Evolutionary conservation across 2,329 filamentous ascomycete species (phyloP), one percentile per base, ranked within the genome.

Genomic region (Thermothelomyces thermophilus): DNA sequence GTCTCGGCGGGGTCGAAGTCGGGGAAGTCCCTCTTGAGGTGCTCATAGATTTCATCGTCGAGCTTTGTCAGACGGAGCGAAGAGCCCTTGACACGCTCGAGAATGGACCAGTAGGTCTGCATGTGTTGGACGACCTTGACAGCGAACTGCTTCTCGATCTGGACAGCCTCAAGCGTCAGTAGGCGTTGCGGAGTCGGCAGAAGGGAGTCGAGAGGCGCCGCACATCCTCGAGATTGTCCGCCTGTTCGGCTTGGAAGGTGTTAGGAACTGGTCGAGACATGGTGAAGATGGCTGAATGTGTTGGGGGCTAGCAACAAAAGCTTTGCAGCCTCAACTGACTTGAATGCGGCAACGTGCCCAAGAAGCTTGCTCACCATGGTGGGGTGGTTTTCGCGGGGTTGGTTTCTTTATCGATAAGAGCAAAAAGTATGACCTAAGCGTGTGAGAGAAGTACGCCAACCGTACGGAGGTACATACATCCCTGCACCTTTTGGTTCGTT

Each of bases 121-220:
- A 98, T 88, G 70, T 98, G 93, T 70, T 95, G 87, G 33, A 97
- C 93, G 45, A 86, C 90, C 76, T 97, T 97, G 62, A 98, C 93
- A 26, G 93, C 93, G 64, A 98, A 98, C 70, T 97, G 93, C 78
- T 96, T 95, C 79, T 98, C 93, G 67, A 98, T 96, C 87, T 95
- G 58, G 31, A 30, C 16, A 31, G 13, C 31, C 41, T 43, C 10
- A 2, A 5, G 14, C 4, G 40, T 56, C 7, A 41, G 48, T 33
- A 2, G 43, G 36, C 17, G 11, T 14, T 11, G 14, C 4, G 13
- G 40, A 28, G 43, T 46, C 43, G 30, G 28, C 19, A 17, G 19
- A 19, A 26, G 47, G 46, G 44, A 31, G 22, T 14, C n/a, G 17
- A 13, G 14, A 11, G 14, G 6, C 13, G 37, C 68, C 84, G 59